phyloP scores from a whole-genome alignment of 441 rosid genomes.

The Syzygium syzygioides region DNA sequence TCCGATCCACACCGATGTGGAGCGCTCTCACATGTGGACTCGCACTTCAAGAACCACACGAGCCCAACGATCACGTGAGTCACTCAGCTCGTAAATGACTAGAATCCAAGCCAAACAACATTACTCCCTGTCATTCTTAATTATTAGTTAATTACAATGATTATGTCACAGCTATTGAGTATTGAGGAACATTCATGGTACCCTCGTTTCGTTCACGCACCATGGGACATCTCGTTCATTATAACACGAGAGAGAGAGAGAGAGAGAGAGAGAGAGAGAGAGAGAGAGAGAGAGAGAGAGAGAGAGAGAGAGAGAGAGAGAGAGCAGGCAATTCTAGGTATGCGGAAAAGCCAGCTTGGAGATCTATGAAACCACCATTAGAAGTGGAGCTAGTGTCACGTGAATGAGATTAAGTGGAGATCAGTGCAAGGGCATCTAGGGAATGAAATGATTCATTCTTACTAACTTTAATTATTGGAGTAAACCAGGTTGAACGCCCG shows the following conservation, averaged over 20 bases:
- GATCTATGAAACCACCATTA: not conserved
- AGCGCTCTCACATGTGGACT: not conserved
- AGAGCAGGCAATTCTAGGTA: not conserved
- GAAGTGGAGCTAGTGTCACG: not conserved
- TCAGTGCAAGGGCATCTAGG: not conserved
- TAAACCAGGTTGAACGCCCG: rapidly evolving
- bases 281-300: no score
- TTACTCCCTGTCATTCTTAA: not conserved
- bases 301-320: no score
- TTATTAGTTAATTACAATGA: not conserved
- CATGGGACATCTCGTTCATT: not conserved
- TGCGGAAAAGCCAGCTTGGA: not conserved
- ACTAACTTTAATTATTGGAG: not conserved
- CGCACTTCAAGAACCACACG: not conserved
- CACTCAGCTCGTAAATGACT: not conserved
- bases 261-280: no score
- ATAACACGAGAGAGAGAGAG: not conserved
- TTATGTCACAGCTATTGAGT: not conserved
- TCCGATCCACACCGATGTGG: not conserved
- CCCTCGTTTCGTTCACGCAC: not conserved
- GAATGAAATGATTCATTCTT: not conserved
- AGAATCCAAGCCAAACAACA: not conserved
- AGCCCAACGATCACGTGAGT: not conserved
- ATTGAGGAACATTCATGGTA: no score
- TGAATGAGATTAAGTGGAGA: not conserved